Base-by-base conservation (phyloP, 495 filamentous ascomycete genomes). In the Aspergillus cristatus region DNA sequence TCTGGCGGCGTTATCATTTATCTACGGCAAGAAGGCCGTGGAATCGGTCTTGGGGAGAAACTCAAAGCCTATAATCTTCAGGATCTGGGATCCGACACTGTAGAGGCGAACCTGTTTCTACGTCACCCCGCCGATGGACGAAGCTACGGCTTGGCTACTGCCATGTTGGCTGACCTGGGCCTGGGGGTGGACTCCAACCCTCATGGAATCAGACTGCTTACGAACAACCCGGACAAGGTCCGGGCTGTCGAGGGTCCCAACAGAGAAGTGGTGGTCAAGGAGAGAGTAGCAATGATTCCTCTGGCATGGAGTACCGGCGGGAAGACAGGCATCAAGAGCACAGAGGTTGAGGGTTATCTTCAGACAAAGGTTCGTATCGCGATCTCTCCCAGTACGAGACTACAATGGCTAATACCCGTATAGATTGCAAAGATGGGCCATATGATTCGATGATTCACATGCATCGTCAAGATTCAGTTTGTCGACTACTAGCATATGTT, bases 161-260 rank as follows among this genome's bases (percentile, higher is more conserved):
- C 89, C 3, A 97, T 98, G 70, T 67, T 98, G 28, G 63, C 80
- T 38, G 91, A 98, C 67, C 67, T 98, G 20, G 87, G 84, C 0
- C 53, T 80, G 26, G 76, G 76, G 7, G 74, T 65, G 2, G 72
- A 80, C 37, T 30, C 55, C 8, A 63, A 63, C 26, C 72, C 81
- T 29, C 60, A 68, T 14, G 86, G 91, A 10, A 79, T 96, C 34
- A 67, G 84, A 38, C 58, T 98, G 24, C 64, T 98, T 42, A 98
- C 91, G n/a, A 98, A 98, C 58, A 98, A 98, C 51, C 91, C 91
- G 1, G 91, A 98, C 46, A 98, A 98, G 67, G 81, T 97, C 20
- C 72, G 87, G 16, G 91, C 91, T 2, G 84, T 98, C 6, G 91
- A 98, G 52, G 91, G 91, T 0, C 85, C 86, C 0, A 82, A 83